Evolutionary conservation across 768 basidiomycete species (phyloP), one percentile per base, ranked within the genome.

Genomic region (Cubamyces lactineus): DNA sequence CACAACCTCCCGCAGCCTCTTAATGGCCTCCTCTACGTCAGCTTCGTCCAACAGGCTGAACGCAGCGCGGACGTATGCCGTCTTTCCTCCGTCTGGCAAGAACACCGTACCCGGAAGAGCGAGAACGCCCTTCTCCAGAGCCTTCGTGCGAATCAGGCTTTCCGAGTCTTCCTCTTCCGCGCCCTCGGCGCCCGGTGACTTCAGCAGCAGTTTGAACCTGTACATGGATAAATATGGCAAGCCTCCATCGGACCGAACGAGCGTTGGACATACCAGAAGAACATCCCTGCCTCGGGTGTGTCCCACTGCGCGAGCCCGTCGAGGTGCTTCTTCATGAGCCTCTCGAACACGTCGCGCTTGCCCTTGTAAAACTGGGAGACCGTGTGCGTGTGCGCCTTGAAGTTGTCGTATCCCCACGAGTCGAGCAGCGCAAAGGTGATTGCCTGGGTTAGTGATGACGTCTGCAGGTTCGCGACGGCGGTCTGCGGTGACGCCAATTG

Each of bases 81-180:
- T 88, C 71, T 82, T 85, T 40, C 82, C 76, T 5, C 86, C 88
- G 59, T 83, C 84, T 7, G 95, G 92, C 55, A 91, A 77, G 79
- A 96, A 96, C 24, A 86, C 86, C 1, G 83, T 88, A 13, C 96
- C 95, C 1, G 95, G 95, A 21, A 98, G 82, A 8, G 92, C 94
- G 13, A 98, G 83, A 2, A 98, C 91, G 19, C 94, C 94, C 34
- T 84, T 84, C 66, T 88, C 85, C 61, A 91, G 82, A 5, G 94
- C 94, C 59, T 86, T 87, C 4, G 83, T 87, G 61, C 82, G 79
- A 65, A 97, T 91, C 53, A 96, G 67, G 19, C 78, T 77, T 67
- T 84, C 84, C 2, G 92, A 92, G 73, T 73, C 71, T 30, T 69
- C 67, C 49, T 73, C 71, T 8, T 55, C 65, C 15, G 24, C 54